Conservation (phyloP, 2,329 filamentous ascomycete species). For the Nemania abortiva region DNA sequence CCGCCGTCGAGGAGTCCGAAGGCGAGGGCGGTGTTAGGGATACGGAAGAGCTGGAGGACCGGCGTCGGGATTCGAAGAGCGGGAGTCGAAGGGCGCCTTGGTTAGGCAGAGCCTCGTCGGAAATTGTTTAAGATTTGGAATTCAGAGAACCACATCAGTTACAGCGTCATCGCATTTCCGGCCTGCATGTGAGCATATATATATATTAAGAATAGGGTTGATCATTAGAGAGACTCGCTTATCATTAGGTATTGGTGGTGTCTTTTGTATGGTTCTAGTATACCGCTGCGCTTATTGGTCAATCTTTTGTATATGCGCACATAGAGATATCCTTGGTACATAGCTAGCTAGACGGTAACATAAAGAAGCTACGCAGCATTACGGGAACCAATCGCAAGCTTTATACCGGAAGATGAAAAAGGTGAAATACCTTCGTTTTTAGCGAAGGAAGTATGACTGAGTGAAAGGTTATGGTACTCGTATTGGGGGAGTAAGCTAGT, state of each 20-base stretch:
- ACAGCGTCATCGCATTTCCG: neutral
- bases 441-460: too few species aligned
- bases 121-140: neutral
- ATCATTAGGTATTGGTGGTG: neutral
- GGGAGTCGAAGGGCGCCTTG: neutral
- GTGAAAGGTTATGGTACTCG: too few species aligned
- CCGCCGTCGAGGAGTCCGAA: conserved; percentile 37
- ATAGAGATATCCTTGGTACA: too few species aligned
- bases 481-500: too few species aligned
- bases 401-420: too few species aligned
- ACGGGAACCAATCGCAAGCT: too few species aligned
- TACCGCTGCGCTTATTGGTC: neutral
- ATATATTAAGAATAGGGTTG: neutral
- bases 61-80: conserved; percentile 54
- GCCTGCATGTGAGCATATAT: neutral
- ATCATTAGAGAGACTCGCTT: neutral
- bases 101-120: neutral
- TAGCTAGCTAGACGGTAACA: too few species aligned
- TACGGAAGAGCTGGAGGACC: conserved; percentile 44
- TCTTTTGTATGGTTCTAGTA: neutral
- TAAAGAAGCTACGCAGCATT: too few species aligned
- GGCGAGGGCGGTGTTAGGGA: conserved; percentile 32
- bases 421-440: too few species aligned
- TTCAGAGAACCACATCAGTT: neutral
- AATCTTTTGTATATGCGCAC: too few species aligned